These are phyloP conservation scores for Cladophialophora bantiana DNA, from an alignment of 2,329 filamentous ascomycete species.

Conservation along the genomic window DNA sequence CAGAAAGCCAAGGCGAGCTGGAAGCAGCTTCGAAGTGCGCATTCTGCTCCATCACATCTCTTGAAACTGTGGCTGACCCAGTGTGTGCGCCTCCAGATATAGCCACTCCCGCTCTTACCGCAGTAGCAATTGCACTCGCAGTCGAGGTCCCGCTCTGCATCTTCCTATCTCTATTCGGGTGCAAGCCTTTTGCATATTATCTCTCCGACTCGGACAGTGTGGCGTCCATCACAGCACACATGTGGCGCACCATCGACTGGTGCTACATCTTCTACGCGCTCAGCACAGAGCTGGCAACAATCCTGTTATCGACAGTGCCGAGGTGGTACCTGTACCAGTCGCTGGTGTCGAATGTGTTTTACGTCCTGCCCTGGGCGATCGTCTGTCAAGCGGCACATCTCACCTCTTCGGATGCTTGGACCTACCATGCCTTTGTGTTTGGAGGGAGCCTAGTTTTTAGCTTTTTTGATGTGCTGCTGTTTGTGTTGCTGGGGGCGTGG, in stretches of 20 bases:
- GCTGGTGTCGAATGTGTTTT: constrained; percentile 70
- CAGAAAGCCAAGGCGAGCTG: constrained; percentile 44
- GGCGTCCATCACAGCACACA: constrained; percentile 66
- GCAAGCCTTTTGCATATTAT: constrained; percentile 67
- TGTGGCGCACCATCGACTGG: constrained; percentile 70
- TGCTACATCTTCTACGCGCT: constrained; percentile 75
- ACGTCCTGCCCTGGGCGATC: constrained; percentile 75
- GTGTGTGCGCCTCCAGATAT: constrained; percentile 49
- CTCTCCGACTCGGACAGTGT: constrained; percentile 65
- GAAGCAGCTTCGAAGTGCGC: constrained; percentile 42
- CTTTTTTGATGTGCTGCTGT: constrained; percentile 63
- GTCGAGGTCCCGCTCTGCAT: constrained; percentile 70
- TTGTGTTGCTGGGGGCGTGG: constrained; percentile 62
- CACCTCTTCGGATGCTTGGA: constrained; percentile 66
- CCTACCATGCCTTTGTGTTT: constrained; percentile 71
- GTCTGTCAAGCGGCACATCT: constrained; percentile 59
- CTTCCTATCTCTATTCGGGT: constrained; percentile 66
- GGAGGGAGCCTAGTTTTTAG: constrained; percentile 73
- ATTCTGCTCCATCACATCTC: neutral
- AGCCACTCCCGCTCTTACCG: constrained; percentile 60
- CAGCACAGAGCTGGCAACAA: constrained; percentile 68
- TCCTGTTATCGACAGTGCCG: constrained; percentile 69
- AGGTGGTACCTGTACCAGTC: constrained; percentile 74
- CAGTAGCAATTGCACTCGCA: constrained; percentile 60
- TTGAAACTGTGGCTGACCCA: constrained; percentile 4